A percentile compares a stretch with the other conserved stretches of the same genome.
phyloP scores from a whole-genome alignment of 2,329 filamentous ascomycete species.

The Fusarium chlamydosporum region DNA sequence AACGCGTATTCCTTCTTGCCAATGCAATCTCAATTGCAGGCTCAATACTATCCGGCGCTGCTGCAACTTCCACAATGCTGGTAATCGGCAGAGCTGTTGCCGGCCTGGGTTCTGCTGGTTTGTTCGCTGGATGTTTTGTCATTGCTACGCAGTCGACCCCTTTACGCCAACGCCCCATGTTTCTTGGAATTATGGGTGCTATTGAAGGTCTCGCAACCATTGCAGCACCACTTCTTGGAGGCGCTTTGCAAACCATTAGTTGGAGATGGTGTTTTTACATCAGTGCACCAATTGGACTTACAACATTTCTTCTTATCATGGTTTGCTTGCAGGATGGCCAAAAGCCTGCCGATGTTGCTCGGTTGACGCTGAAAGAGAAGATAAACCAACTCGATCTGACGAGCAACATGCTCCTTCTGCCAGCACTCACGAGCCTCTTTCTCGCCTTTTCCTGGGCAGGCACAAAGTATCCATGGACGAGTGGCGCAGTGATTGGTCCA shows the following conservation, averaged over 20 bases:
- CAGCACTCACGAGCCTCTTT: slow-evolving; percentile 60
- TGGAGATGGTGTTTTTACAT: slow-evolving; percentile 58
- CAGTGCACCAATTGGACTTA: slow-evolving; percentile 48
- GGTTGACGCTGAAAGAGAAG: background rate
- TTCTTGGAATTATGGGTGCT: slow-evolving; percentile 30
- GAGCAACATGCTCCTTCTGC: slow-evolving; percentile 49
- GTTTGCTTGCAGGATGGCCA: slow-evolving; percentile 7
- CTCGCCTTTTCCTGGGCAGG: slow-evolving; percentile 64
- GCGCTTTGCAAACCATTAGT: slow-evolving; percentile 48
- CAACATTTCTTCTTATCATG: slow-evolving; percentile 19
- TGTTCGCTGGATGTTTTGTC: slow-evolving; percentile 56
- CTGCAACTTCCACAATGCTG: slow-evolving; percentile 58
- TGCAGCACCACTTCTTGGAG: slow-evolving; percentile 49
- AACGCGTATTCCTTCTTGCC: slow-evolving; percentile 56
- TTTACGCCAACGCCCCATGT: slow-evolving; percentile 5
- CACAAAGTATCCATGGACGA: slow-evolving; percentile 49
- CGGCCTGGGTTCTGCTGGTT: slow-evolving; percentile 59
- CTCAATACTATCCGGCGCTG: slow-evolving; percentile 61
- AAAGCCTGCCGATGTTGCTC: background rate
- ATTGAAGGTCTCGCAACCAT: slow-evolving; percentile 38
- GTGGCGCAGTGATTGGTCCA: slow-evolving; percentile 52
- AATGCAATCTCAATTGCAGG: slow-evolving; percentile 61
- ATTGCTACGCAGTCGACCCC: slow-evolving; percentile 6
- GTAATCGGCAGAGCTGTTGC: slow-evolving; percentile 63
- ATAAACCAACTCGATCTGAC: slow-evolving; percentile 31